phyloP scores from a whole-genome alignment of 2,329 filamentous ascomycete species.

The Balansia obtecta region DNA sequence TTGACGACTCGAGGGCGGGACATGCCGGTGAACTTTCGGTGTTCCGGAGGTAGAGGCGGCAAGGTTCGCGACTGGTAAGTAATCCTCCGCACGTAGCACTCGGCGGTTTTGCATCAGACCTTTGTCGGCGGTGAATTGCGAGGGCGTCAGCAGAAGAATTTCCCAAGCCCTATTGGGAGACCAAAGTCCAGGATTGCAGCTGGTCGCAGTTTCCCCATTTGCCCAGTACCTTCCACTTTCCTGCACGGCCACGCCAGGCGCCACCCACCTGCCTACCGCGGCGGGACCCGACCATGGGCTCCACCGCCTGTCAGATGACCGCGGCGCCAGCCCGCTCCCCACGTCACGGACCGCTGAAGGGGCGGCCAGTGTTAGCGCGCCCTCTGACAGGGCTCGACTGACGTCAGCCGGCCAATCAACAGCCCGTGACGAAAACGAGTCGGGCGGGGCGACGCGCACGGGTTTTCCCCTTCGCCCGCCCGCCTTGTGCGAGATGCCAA shows the following conservation, averaged over 20 bases:
- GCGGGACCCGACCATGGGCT: too few species aligned
- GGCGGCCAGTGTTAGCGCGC: neutral
- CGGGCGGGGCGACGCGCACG: neutral
- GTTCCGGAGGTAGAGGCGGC: too few species aligned
- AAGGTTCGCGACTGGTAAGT: too few species aligned
- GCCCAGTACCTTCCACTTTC: neutral
- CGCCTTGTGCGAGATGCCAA: neutral
- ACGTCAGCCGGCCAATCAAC: slow-evolving; percentile 7
- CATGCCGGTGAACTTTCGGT: too few species aligned
- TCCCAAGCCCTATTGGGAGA: neutral
- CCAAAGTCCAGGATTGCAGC: neutral
- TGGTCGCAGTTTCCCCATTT: neutral
- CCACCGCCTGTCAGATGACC: slow-evolving; percentile 3
- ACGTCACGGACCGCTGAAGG: slow-evolving; percentile 1
- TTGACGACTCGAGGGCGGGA: too few species aligned
- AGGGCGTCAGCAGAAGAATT: neutral
- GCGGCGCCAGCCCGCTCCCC: neutral
- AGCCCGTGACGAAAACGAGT: neutral
- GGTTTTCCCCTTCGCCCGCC: neutral
- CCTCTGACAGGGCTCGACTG: slow-evolving; percentile 8
- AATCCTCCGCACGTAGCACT: neutral
- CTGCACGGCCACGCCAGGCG: neutral
- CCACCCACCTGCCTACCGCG: neutral
- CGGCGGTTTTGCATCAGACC: neutral
- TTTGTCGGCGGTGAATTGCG: neutral